Base-by-base conservation (phyloP, 1,284 basidiomycete genomes). In the Cryptococcus sp. region DNA sequence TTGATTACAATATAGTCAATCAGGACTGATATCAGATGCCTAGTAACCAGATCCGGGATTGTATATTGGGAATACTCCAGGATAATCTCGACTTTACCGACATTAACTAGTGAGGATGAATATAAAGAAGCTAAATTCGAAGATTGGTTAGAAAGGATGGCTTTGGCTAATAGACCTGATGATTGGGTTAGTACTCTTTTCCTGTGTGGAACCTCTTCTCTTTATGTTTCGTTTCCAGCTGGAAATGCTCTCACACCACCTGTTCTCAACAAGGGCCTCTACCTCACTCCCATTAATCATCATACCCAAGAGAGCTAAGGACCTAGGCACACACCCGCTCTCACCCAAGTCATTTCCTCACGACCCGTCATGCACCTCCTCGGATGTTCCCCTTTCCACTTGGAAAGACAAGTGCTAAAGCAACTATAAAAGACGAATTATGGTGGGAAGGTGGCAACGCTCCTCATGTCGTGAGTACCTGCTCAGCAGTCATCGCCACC, bases 401-500 rank as follows among this genome's bases (percentile, higher is more conserved):
- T 36, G 67, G 67, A 28, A 70, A 68, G 47, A 62, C 57, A 2
- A 18, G 54, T n/a, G 62, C 61, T 11, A 64, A 58, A 11, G 66
- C 64, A n/a, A 54, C 56, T 19, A 54, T 68, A 19, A 63, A 56
- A 37, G 64, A 70, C 34, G 67, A 70, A 42, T 53, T 68, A 21
- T 70, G 67, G 67, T 70, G 67, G 67, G 67, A 70, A 48, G 67
- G 67, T 14, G 67, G 67, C 1, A 70, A 66, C 44, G 67, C 67
- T 3, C 67, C 67, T 16, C 67, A 70, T 55, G 67, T 70, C 18
- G 66, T 69, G 48, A 53, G 63, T 34, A 19, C n/a, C 41, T 45
- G 21, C n/a, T 47, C 16, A 13, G 16, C n/a, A 19, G 22, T 19
- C 4, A 34, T 19, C 4, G 7, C 10, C 44, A 40, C 19, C 4